Evolutionary conservation across 148 eudicot genomes (phyloP).

Genomic region (Silene latifolia): DNA sequence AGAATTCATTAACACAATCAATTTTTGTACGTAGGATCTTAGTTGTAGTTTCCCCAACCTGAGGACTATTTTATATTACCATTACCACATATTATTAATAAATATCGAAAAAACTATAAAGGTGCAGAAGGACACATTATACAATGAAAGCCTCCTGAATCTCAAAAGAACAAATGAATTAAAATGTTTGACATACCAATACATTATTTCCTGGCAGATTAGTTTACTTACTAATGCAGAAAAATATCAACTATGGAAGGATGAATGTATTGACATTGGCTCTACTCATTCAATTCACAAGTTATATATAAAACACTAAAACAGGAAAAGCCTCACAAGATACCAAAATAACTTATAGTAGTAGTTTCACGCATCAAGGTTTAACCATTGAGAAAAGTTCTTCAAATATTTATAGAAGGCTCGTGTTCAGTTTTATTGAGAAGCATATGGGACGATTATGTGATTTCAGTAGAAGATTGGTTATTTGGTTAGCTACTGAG

Average conservation of each 20-base stretch:
- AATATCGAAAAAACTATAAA: neutral
- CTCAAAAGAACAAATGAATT: neutral
- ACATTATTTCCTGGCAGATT: slow-evolving; percentile 4
- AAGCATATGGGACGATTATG: neutral
- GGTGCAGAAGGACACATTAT: neutral
- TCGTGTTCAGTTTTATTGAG: neutral
- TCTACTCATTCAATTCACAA: slow-evolving; percentile 3
- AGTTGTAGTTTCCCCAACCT: neutral
- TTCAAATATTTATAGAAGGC: neutral
- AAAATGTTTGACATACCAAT: neutral
- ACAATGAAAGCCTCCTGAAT: neutral
- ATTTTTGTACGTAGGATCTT: neutral
- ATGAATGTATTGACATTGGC: neutral
- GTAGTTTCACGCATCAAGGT: neutral
- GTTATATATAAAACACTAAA: neutral
- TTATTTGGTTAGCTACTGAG: neutral
- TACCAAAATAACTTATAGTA: neutral
- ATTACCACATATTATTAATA: neutral
- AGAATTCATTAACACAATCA: neutral
- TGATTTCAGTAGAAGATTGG: neutral
- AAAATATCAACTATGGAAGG: neutral
- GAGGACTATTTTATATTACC: neutral
- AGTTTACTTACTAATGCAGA: neutral
- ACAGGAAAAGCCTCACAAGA: neutral
- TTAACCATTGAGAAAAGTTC: neutral